phyloP scores from a whole-genome alignment of 2,329 filamentous ascomycete genomes.

The Ophiostoma sp. region DNA sequence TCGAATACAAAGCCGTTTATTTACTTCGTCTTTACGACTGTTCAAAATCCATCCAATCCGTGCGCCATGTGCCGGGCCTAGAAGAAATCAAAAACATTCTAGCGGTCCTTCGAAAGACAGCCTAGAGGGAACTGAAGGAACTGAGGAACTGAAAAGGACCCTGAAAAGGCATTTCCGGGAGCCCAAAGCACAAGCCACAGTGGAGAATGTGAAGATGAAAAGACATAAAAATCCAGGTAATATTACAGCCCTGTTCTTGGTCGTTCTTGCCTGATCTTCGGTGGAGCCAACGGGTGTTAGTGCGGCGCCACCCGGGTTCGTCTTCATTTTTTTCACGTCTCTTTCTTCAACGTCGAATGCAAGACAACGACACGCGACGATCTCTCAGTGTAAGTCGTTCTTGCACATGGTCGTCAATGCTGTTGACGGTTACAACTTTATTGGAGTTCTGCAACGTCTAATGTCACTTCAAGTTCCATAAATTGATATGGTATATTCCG shows the following conservation, averaged over 20 bases:
- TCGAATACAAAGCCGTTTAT: background rate
- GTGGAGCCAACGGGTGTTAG: slow-evolving; percentile 4
- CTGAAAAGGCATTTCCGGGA: background rate
- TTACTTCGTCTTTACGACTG: background rate
- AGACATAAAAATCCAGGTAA: background rate
- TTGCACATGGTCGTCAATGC: background rate
- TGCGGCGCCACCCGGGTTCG: background rate
- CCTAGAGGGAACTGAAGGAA: background rate
- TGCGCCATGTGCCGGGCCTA: slow-evolving; percentile 6
- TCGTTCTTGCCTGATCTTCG: background rate
- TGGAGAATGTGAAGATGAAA: background rate
- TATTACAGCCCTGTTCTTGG: background rate
- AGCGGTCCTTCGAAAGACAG: background rate
- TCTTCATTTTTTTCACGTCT: background rate
- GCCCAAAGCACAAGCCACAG: background rate
- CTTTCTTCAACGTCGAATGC: background rate
- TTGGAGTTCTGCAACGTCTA: background rate
- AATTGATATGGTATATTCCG: background rate
- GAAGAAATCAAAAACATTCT: slow-evolving; percentile 1
- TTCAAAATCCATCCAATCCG: background rate
- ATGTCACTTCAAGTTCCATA: background rate
- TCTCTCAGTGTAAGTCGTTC: background rate
- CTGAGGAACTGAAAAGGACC: background rate
- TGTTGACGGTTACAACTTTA: background rate
- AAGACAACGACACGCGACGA: background rate